Evolutionary conservation across 768 basidiomycete species (phyloP), one percentile per base, ranked within the genome.

Genomic region (Strobilomyces dryophilus): DNA sequence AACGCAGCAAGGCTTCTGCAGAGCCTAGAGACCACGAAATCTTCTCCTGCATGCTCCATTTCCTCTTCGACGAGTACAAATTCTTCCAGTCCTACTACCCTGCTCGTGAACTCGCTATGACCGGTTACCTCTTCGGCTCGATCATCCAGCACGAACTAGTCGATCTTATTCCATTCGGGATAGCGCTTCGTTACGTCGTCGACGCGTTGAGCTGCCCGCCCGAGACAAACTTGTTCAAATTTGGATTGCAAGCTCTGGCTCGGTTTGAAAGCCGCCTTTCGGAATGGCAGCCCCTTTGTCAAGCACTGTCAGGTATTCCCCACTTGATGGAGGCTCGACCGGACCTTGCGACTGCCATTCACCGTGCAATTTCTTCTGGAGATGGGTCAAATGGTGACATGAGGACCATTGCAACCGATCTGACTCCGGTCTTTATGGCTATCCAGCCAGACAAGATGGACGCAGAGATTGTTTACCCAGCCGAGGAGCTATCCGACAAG

Each of bases 21-120:
- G 90, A 87, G 60, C 73, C 85, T 42, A 84, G 85, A 51, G 94
- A 98, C 61, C 92, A 95, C 67, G 93, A 98, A 72, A 83, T 97
- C 56, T 98, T 98, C 67, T 97, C 94, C n/a, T 98, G 94, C 82
- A 97, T 97, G 85, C 86, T 99, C 47, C 95, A 98, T 75, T 95
- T 97, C 78, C 82, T 99, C 41, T 98, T 99, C 73, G 97, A 98
- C 82, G 97, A 99, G 74, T 97, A 97, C 83, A 95, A 94, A 65
- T 99, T 98, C 78, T 97, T 98, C 83, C 92, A 95, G 66, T 88
- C 89, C 37, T 97, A 88, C 72, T 93, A 93, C 64, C 97, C 97
- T 24, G 79, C 89, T 36, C 89, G 94, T 59, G 94, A 98, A 73
- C 79, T 98, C 43, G 84, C 86, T 48, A 93, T 98, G 85, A 98